phyloP scores from a whole-genome alignment of 345 rosid genomes.

The Citrus hindsii region DNA sequence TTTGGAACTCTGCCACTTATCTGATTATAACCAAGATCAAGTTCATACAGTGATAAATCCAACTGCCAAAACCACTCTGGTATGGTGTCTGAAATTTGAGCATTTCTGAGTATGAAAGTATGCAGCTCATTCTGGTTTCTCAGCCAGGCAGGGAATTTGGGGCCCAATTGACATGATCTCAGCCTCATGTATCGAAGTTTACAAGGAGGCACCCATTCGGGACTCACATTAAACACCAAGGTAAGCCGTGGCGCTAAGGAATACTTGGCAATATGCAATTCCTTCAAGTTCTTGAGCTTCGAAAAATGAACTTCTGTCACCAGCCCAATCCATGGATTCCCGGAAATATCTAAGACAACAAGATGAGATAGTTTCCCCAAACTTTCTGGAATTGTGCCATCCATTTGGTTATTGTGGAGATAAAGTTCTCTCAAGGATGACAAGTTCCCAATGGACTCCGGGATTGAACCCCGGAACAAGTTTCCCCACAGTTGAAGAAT shows the following conservation, averaged over 20 bases:
- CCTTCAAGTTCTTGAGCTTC: slow-evolving; percentile 19
- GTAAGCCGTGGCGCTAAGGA: background rate
- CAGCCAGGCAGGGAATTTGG: slow-evolving; percentile 20
- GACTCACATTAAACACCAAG: slow-evolving; percentile 1
- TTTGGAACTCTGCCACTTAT: slow-evolving; percentile 13
- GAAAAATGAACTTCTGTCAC: slow-evolving; percentile 19
- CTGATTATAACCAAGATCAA: slow-evolving; percentile 18
- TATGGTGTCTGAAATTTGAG: slow-evolving; percentile 14
- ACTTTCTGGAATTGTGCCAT: slow-evolving; percentile 12
- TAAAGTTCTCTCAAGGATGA: slow-evolving; percentile 12
- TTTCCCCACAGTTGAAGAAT: background rate
- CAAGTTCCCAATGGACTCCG: slow-evolving; percentile 18
- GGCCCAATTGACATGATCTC: slow-evolving; percentile 13
- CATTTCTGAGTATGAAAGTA: background rate
- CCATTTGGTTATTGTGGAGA: slow-evolving; percentile 6
- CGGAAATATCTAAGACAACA: slow-evolving; percentile 1
- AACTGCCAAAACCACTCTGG: slow-evolving; percentile 20
- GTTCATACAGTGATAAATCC: background rate
- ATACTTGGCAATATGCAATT: background rate
- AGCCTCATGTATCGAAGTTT: slow-evolving; percentile 10
- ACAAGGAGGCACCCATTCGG: slow-evolving; percentile 22
- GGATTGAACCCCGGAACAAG: slow-evolving; percentile 16
- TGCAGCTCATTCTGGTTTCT: slow-evolving; percentile 10
- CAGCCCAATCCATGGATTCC: slow-evolving; percentile 12
- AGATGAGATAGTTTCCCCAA: slow-evolving; percentile 8